Percentiles rank a stretch among this genome's conserved stretches.
Conservation (phyloP, 768 basidiomycete genomes). For the Polyporus arcularius region DNA sequence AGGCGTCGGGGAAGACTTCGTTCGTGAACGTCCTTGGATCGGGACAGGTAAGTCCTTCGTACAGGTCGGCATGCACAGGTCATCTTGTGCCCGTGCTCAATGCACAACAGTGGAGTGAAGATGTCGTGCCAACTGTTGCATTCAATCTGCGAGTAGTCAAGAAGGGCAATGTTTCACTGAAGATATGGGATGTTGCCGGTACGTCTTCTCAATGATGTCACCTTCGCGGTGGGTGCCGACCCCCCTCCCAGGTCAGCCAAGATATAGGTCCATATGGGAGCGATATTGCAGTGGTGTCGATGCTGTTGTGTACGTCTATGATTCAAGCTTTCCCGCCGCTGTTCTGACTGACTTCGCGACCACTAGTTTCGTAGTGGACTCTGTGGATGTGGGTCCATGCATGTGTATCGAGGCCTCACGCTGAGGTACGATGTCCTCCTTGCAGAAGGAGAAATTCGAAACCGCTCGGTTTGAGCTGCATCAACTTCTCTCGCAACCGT, state of each 20-base stretch:
- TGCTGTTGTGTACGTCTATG: conserved; percentile 74
- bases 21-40: conserved; percentile 90
- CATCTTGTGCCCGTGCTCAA: neutral
- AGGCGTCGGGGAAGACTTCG: conserved; percentile 96
- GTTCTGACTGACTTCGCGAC: neutral
- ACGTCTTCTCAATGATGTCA: conserved; percentile 22
- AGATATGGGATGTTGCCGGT: conserved; percentile 97
- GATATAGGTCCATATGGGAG: conserved; percentile 95
- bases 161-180: conserved; percentile 88
- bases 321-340: neutral
- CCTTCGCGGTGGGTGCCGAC: conserved; percentile 8
- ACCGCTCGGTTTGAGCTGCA: conserved; percentile 85
- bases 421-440: conserved; percentile 2
- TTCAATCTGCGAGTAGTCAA: conserved; percentile 89
- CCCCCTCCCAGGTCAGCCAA: conserved; percentile 69
- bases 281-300: conserved; percentile 92
- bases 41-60: conserved; percentile 56
- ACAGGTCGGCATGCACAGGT: neutral
- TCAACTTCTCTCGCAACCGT: conserved; percentile 68
- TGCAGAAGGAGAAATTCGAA: conserved; percentile 77
- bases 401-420: neutral
- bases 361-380: conserved; percentile 87
- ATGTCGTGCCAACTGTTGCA: conserved; percentile 94
- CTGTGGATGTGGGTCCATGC: conserved; percentile 68
- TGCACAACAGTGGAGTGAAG: conserved; percentile 79